These are phyloP conservation scores for Tuber indicum DNA, from an alignment of 495 filamentous ascomycete genomes.

Conservation along the genomic window DNA sequence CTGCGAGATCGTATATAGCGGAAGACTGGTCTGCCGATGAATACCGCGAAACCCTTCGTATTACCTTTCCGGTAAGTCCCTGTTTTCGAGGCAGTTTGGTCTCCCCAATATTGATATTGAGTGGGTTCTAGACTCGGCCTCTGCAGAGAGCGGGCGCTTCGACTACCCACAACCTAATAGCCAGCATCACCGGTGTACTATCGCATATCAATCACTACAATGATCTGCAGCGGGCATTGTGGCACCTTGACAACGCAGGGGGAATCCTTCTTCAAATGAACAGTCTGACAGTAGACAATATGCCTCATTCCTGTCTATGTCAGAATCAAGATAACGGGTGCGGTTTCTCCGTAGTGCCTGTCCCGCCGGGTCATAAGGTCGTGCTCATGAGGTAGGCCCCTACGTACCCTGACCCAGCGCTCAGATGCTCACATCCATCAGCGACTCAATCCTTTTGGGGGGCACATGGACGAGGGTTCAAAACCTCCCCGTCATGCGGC, in stretches of 20 bases:
- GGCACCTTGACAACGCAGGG: slow-evolving; percentile 31
- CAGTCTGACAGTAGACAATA: neutral
- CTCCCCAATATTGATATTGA: neutral
- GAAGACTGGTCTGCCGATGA: neutral
- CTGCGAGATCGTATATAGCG: neutral
- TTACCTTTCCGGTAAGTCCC: neutral
- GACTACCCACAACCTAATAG: neutral
- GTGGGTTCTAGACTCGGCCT: neutral
- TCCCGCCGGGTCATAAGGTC: slow-evolving; percentile 12
- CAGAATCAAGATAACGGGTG: neutral
- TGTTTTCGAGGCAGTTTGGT: neutral
- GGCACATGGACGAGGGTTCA: neutral
- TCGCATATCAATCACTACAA: neutral
- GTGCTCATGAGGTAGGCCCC: slow-evolving; percentile 25
- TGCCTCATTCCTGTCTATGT: neutral
- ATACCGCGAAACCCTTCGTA: neutral
- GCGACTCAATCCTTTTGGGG: neutral
- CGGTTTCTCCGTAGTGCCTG: slow-evolving; percentile 13
- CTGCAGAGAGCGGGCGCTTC: neutral
- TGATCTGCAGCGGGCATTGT: slow-evolving; percentile 10
- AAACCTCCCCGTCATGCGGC: neutral
- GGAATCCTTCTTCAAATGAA: slow-evolving; percentile 14
- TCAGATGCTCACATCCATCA: neutral
- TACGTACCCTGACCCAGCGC: neutral
- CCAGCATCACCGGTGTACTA: neutral